Evolutionary conservation across 1,139 yeast genomes (phyloP).

Genomic region (Taiozyma sp.): DNA sequence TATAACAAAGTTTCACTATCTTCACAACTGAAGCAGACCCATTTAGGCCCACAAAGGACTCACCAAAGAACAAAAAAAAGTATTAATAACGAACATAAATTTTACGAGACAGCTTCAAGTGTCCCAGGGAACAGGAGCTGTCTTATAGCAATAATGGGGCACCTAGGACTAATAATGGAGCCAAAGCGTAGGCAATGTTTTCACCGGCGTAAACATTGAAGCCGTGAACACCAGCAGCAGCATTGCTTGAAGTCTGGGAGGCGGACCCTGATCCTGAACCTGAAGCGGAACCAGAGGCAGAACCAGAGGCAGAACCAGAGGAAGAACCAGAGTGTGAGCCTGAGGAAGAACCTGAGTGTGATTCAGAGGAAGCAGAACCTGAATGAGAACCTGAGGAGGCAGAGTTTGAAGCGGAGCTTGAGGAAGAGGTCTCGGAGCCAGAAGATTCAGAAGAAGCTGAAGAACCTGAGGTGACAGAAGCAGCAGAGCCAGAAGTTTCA

Average conservation of each 20-base stretch:
- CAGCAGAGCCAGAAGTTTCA: not conserved
- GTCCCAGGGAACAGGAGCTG: not conserved
- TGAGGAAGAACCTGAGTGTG: not conserved
- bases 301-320: not conserved
- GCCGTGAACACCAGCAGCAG: slow-evolving; percentile 8
- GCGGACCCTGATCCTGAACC: not conserved
- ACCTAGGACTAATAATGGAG: slow-evolving; percentile 7
- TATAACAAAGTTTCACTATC: no score
- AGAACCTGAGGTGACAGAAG: not conserved
- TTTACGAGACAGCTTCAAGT: not conserved
- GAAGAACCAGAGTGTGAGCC: not conserved
- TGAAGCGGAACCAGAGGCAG: not conserved
- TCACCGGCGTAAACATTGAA: slow-evolving; percentile 3
- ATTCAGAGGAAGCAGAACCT: not conserved
- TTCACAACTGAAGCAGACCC: not conserved
- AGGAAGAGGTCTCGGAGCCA: slow-evolving; percentile 2
- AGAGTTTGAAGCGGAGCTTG: slow-evolving; percentile 25
- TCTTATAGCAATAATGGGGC: slow-evolving; percentile 7
- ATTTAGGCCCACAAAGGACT: not conserved
- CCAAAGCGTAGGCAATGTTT: slow-evolving; percentile 2
- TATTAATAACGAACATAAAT: not conserved
- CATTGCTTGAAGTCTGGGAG: slow-evolving; percentile 5
- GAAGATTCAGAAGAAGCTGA: slow-evolving; percentile 1
- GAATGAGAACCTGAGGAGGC: slow-evolving; percentile 6
- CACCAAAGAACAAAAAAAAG: not conserved